Evolutionary conservation across 176 grass and related monocot genomes (phyloP).

Genomic region (Phoenix roebelenii): DNA sequence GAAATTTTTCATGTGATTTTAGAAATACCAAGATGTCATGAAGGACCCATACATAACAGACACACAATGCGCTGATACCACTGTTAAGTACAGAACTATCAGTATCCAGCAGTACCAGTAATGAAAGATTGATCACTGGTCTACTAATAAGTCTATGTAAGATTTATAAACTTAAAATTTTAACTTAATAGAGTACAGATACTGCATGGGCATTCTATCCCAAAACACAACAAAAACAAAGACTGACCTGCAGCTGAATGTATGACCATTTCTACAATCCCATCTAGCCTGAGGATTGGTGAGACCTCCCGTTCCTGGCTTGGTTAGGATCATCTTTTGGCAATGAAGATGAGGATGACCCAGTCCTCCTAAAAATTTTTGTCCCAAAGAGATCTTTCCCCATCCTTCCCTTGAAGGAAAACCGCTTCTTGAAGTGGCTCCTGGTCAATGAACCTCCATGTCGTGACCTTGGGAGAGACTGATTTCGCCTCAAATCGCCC

Average conservation of each 20-base stretch:
- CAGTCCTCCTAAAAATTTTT: constrained; percentile 46
- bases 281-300: neutral
- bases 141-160: neutral
- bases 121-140: neutral
- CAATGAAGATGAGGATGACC: constrained; percentile 37
- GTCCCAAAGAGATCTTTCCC: constrained; percentile 67
- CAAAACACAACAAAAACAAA: neutral
- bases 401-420: constrained; percentile 68
- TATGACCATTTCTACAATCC: neutral
- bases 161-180: neutral
- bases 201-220: neutral
- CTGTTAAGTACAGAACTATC: too few relatives aligned
- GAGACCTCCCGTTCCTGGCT: neutral
- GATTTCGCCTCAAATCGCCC: constrained; percentile 35
- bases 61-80: too few relatives aligned
- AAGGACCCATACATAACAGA: neutral
- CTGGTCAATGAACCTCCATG: constrained; percentile 28
- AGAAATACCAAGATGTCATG: too few relatives aligned
- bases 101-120: neutral
- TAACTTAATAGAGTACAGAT: too few relatives aligned
- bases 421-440: constrained; percentile 68
- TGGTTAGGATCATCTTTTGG: neutral
- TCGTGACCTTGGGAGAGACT: constrained; percentile 17
- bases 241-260: neutral
- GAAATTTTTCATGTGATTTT: too few relatives aligned